Evolutionary conservation across 2,329 filamentous ascomycete species (phyloP), one percentile per base, ranked within the genome.

Genomic region (Mollisia scopiformis): DNA sequence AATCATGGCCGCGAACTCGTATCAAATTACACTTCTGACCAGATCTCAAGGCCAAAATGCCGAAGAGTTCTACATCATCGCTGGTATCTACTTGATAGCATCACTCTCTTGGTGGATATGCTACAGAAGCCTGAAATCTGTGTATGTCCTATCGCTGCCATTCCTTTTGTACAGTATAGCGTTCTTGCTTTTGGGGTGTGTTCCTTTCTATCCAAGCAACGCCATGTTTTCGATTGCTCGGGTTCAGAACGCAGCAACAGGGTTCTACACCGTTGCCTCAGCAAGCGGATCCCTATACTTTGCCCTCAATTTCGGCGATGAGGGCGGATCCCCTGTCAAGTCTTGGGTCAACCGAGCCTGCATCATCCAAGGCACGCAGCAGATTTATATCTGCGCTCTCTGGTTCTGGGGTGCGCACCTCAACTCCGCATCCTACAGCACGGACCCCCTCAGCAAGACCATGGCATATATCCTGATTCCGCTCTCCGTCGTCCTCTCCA

Each of bases 291-390:
- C 83, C 0, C 78, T 90, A 59, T 88, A 85, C 76, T 90, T 90
- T 68, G 82, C 86, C 2, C 79, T 88, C 53, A 89, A 89, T 72
- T 89, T 88, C 68, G 86, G 86, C 59, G 83, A 84, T 66, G 85
- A 88, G 76, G 84, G 82, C 43, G 85, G 85, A 49, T 81, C 83
- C 2, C 84, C 86, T 6, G 82, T 88, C 46, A 86, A 84, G 70
- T 79, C 84, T 35, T 89, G 86, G 86, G 85, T 87, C n/a, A 87
- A 85, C 75, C 82, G 87, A 59, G 87, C 87, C 16, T 87, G 86
- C 68, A 73, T 85, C 13, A 87, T 90, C 55, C 85, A 89, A 71
- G 87, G 87, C 43, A 86, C 85, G 6, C 87, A 89, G 68, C 87
- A 89, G 69, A 77, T 87, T 63, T 90, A 89, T 71, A 80, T 88